Percentiles rank a stretch among this genome's conserved stretches.
Evolutionary conservation across 306 rosid genomes (phyloP).

Genomic region (Cicer yamashitae): DNA sequence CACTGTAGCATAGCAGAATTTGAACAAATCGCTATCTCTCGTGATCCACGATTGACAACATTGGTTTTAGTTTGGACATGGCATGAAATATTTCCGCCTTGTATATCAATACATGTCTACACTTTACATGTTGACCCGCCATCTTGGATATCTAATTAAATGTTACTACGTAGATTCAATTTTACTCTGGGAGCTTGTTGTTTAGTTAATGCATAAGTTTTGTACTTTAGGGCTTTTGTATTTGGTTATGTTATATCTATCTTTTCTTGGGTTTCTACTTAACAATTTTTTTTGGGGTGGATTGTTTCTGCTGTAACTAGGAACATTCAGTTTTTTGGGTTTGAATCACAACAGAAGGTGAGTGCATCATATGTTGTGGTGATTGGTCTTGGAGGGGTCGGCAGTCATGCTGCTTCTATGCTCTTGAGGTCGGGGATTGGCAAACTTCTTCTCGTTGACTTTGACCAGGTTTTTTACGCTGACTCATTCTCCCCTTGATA

Average conservation of each 20-base stretch:
- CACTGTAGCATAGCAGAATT: too few species aligned
- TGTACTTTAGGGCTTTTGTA: neutral
- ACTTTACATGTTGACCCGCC: slow-evolving; percentile 3
- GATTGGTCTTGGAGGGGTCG: slow-evolving; percentile 98
- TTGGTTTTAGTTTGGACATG: neutral
- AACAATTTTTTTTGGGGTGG: slow-evolving; percentile 35
- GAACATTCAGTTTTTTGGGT: slow-evolving; percentile 91
- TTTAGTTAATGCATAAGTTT: slow-evolving; percentile 15
- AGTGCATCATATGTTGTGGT: slow-evolving; percentile 87
- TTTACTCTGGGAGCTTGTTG: neutral
- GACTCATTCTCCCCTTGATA: slow-evolving; percentile 19
- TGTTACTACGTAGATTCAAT: slow-evolving; percentile 17
- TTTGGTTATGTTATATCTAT: neutral
- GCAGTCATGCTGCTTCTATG: slow-evolving; percentile 97
- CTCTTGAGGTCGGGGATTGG: slow-evolving; percentile 94
- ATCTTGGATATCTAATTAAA: slow-evolving; percentile 26
- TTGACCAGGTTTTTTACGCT: slow-evolving; percentile 80
- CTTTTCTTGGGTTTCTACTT: slow-evolving; percentile 33
- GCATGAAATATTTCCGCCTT: slow-evolving; percentile 17
- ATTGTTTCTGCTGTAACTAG: slow-evolving; percentile 52
- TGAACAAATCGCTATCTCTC: too few species aligned
- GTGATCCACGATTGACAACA: too few species aligned
- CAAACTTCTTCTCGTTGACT: slow-evolving; percentile 94
- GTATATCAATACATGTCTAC: slow-evolving; percentile 7
- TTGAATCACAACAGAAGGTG: slow-evolving; percentile 80